These are phyloP conservation scores for Aspergillus flavus DNA, from an alignment of 2,329 filamentous ascomycete genomes.

Conservation along the genomic window DNA sequence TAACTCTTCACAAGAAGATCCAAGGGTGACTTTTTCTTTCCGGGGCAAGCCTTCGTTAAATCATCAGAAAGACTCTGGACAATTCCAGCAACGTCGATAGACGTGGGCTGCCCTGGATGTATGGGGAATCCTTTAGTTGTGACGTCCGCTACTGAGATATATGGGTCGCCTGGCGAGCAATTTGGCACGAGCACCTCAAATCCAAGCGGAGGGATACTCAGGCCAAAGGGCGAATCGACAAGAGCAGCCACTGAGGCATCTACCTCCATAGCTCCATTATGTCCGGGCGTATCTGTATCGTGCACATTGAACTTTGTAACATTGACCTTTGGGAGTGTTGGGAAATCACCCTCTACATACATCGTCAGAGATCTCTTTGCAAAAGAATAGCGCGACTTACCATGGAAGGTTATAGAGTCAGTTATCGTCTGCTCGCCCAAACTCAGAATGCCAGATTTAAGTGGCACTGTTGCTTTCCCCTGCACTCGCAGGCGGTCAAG, in stretches of 20 bases:
- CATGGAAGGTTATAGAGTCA: conserved; percentile 78
- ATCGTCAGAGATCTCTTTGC: conserved; percentile 34
- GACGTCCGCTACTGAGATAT: conserved; percentile 78
- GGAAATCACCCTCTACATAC: conserved; percentile 62
- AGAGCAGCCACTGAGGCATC: conserved; percentile 72
- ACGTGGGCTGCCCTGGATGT: conserved; percentile 67
- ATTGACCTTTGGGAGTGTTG: conserved; percentile 77
- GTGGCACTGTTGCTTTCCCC: conserved; percentile 70
- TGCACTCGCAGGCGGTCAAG: conserved; percentile 71
- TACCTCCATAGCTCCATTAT: conserved; percentile 71
- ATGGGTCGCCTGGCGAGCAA: conserved; percentile 70
- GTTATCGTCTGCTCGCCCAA: conserved; percentile 76
- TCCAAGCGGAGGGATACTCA: conserved; percentile 75
- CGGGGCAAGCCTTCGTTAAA: conserved; percentile 73
- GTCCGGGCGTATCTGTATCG: conserved; percentile 62
- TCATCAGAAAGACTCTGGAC: conserved; percentile 73
- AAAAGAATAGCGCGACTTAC: conserved; percentile 57
- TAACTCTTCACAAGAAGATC: conserved; percentile 81
- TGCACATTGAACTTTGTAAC: conserved; percentile 78
- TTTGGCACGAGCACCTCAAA: conserved; percentile 86
- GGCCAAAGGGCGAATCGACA: conserved; percentile 77
- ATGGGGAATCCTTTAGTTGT: conserved; percentile 69
- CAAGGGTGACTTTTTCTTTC: conserved; percentile 76
- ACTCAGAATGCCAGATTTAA: conserved; percentile 78
- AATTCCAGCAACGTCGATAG: conserved; percentile 70